Evolutionary conservation across 441 rosid genomes (phyloP).

Genomic region (Aquilaria agallochum): DNA sequence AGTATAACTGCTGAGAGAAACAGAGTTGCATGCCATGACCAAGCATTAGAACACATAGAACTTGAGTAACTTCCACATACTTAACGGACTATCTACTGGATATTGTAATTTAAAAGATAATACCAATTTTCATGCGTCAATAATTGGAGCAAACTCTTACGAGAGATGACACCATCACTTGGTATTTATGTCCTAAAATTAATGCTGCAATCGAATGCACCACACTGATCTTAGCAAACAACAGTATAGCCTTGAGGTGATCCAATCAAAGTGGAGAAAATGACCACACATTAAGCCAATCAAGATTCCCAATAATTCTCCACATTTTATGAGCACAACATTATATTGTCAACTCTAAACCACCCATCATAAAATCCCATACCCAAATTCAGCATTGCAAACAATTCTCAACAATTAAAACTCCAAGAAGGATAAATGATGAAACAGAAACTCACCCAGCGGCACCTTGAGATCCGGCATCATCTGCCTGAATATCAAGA

Average conservation of each 20-base stretch:
- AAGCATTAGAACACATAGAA: constrained; percentile 9
- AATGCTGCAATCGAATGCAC: no score
- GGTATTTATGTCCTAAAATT: no score
- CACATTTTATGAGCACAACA: neutral
- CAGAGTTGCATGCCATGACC: constrained; percentile 1
- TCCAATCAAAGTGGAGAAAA: neutral
- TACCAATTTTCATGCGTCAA: no score
- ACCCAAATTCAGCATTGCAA: constrained; percentile 10
- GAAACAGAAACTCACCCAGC: constrained; percentile 47
- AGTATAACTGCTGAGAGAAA: constrained; percentile 2
- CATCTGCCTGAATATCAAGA: constrained; percentile 90
- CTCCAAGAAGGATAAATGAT: neutral
- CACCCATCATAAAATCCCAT: constrained; percentile 4
- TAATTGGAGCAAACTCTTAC: no score
- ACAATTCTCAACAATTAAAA: neutral
- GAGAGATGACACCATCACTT: no score
- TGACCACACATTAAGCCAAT: neutral
- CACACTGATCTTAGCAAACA: no score
- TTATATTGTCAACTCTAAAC: constrained; percentile 12
- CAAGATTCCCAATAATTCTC: no score
- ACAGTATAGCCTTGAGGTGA: no score
- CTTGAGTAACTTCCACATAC: neutral
- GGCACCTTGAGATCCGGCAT: constrained; percentile 81
- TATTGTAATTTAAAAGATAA: no score
- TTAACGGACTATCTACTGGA: no score